phyloP scores from a whole-genome alignment of 176 grass and related monocot genomes.

The Raddia guianensis region DNA sequence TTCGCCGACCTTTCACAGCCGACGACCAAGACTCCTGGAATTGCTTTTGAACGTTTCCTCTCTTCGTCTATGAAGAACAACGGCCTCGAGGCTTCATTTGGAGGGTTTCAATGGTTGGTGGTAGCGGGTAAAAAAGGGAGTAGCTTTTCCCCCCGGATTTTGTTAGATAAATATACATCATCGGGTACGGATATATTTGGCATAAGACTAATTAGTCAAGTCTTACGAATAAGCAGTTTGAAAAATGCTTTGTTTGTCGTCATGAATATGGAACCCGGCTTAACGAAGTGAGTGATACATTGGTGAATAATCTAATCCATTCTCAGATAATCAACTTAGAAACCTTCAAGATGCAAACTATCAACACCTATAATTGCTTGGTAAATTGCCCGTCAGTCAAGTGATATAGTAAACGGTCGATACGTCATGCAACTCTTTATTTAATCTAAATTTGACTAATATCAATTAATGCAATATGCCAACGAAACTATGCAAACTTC shows the following conservation, averaged over 20 bases:
- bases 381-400: neutral
- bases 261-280: neutral
- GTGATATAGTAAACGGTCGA: neutral
- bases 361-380: neutral
- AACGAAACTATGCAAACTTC: neutral
- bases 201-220: neutral
- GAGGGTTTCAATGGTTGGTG: neutral
- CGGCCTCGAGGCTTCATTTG: neutral
- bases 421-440: no score
- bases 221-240: neutral
- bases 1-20: slow-evolving; percentile 10
- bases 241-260: neutral
- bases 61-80: neutral
- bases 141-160: neutral
- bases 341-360: neutral
- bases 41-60: neutral
- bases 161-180: neutral
- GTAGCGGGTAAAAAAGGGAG: neutral
- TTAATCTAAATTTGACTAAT: neutral
- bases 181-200: neutral
- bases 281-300: neutral
- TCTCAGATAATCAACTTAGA: neutral
- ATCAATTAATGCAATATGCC: neutral
- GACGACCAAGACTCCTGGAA: neutral
- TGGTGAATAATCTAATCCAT: neutral